phyloP scores from a whole-genome alignment of 371 early-diverging fungal species.

The Nosema muscidifuracis region DNA sequence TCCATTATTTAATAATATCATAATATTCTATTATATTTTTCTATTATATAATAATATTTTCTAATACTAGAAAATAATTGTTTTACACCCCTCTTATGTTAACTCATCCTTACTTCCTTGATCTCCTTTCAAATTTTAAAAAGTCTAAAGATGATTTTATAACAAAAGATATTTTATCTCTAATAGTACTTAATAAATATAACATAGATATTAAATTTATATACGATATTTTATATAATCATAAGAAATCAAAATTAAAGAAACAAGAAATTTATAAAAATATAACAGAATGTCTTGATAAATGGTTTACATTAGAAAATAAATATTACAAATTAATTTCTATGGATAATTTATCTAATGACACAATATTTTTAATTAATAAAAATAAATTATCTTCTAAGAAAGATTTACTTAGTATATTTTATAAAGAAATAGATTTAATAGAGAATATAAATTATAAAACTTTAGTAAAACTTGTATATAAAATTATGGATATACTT shows the following conservation, averaged over 20 bases:
- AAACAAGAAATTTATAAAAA: background rate
- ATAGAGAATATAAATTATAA: no score
- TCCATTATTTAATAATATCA: no score
- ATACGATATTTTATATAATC: background rate
- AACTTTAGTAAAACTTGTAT: no score
- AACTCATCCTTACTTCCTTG: slow-evolving; percentile 1
- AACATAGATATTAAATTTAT: background rate
- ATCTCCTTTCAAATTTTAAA: background rate
- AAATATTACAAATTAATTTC: background rate
- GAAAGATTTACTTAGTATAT: no score
- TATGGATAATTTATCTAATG: background rate
- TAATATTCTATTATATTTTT: no score
- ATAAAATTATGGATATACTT: no score
- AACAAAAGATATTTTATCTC: background rate
- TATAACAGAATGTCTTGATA: background rate
- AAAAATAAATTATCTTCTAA: background rate
- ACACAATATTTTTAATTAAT: background rate
- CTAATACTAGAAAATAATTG: no score
- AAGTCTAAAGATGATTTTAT: background rate
- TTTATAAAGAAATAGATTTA: no score
- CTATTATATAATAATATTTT: no score
- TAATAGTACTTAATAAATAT: background rate
- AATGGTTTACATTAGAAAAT: background rate
- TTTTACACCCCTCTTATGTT: background rate
- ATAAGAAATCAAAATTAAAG: background rate